phyloP scores from a whole-genome alignment of 176 grass and related monocot species.

The Hyparrhenia diplandra region DNA sequence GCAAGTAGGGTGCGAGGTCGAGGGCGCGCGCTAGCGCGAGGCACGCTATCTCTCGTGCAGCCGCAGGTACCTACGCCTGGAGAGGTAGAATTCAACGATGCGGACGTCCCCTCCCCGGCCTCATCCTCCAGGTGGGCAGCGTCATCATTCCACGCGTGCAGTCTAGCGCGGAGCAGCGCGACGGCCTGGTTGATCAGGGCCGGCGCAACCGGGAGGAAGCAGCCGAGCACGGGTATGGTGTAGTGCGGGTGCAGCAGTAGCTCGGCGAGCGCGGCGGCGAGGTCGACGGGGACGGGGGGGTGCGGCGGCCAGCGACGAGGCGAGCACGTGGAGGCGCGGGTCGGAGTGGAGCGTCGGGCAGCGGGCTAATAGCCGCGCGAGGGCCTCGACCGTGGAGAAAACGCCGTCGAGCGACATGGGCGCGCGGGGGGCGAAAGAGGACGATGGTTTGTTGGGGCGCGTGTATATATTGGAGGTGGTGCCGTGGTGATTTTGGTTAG shows the following conservation, averaged over 20 bases:
- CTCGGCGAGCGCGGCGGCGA: constrained; percentile 48
- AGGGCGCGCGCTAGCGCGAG: constrained; percentile 62
- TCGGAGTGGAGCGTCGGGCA: constrained; percentile 51
- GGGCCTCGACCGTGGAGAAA: constrained; percentile 52
- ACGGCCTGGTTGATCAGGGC: constrained; percentile 42
- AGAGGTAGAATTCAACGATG: constrained; percentile 80
- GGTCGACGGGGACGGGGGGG: too few relatives aligned
- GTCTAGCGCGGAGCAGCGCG: constrained; percentile 41
- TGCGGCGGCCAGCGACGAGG: background rate
- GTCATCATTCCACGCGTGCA: constrained; percentile 25
- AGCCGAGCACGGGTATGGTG: constrained; percentile 73
- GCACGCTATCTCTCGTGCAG: constrained; percentile 73
- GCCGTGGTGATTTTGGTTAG: constrained; percentile 29
- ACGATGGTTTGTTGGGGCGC: background rate
- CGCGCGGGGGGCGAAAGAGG: background rate
- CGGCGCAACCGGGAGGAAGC: constrained; percentile 66
- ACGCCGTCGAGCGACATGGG: constrained; percentile 74
- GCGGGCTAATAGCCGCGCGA: constrained; percentile 58
- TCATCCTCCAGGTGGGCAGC: constrained; percentile 48
- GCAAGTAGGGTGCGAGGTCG: constrained; percentile 74
- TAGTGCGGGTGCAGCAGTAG: constrained; percentile 76
- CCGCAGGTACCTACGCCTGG: constrained; percentile 60
- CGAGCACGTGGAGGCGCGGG: constrained; percentile 41
- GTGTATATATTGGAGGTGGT: constrained; percentile 15
- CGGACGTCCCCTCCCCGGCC: constrained; percentile 41